Percentiles rank a stretch among this genome's conserved stretches.
Evolutionary conservation across 805 yeast species (phyloP).

Genomic region (Lipomyces mesembrius): DNA sequence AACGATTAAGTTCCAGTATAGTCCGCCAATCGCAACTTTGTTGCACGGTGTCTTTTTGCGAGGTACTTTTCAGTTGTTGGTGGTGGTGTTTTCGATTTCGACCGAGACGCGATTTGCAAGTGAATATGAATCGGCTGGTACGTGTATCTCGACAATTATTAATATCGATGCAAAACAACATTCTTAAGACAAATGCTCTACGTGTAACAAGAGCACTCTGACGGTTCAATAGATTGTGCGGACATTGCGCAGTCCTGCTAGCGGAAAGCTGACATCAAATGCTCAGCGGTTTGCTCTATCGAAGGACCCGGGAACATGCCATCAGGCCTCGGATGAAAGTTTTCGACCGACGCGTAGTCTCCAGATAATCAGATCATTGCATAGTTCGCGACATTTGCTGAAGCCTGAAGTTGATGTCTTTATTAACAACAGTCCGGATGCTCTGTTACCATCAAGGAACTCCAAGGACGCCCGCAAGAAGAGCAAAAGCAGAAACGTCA

Average conservation of each 20-base stretch:
- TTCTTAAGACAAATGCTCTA: not conserved
- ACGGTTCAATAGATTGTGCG: not conserved
- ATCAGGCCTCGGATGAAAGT: not conserved
- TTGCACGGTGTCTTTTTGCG: not conserved
- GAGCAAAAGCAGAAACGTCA: not conserved
- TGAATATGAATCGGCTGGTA: not conserved
- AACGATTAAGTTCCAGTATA: not conserved
- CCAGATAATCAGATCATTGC: not conserved
- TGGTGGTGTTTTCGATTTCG: not conserved
- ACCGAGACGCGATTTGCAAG: not conserved
- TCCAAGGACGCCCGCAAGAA: not conserved
- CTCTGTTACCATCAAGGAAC: not conserved
- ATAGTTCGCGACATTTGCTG: not conserved
- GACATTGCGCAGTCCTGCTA: not conserved
- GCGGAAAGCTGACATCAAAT: not conserved
- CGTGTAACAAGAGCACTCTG: not conserved
- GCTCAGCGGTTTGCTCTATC: not conserved
- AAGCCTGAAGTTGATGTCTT: not conserved
- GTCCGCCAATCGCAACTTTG: not conserved
- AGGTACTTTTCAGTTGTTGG: not conserved
- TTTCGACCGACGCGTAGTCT: not conserved
- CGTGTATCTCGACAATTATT: not conserved
- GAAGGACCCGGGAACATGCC: not conserved
- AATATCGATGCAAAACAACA: not conserved
- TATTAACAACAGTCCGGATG: not conserved